Evolutionary conservation across 306 rosid genomes (phyloP), one percentile per base, ranked within the genome.

Genomic region (Dryas alaskensis): DNA sequence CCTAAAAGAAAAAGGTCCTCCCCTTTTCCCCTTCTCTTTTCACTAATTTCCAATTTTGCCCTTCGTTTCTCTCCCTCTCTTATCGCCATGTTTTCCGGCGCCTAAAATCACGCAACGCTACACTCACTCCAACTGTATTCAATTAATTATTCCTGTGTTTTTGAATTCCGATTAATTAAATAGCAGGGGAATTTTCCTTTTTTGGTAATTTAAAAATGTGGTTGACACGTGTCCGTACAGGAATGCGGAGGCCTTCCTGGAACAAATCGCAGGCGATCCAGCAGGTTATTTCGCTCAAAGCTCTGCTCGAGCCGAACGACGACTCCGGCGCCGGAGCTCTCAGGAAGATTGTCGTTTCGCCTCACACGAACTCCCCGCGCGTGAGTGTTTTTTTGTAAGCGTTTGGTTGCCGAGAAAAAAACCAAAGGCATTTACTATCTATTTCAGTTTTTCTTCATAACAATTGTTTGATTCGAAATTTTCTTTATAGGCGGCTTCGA

Each of bases 181-280:
- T 2, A 44, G 10, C 22, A 12, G 9, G 8, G 10, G 60, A 10
- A 8, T 40, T n/a, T 1, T 2, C 2, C 17, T 2, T 8, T 1
- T 49, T 39, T 10, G 49, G 3, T 37, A 31, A 49, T 79, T 81
- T 76, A n/a, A 17, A 57, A 59, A 53, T 52, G 70, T 70, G 31
- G 25, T 74, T 79, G 13, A 81, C 90, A 89, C 94, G 94, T 91
- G 97, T 88, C 76, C 87, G 86, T 87, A 74, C 97, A 94, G 99
- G 99, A 85, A 95, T 95, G 99, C 90, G 99, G 70, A 78, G 97
- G 89, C 99, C 99, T 19, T 95, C 99, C 19, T 95, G 99, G 99
- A 95, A 95, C 97, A 95, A 95, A 88, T 95, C 98, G 40, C 99
- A 95, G 85, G 99, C 99, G 86, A 92, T 95, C 84, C 99, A 95